Evolutionary conservation across 2,329 filamentous ascomycete genomes (phyloP), one percentile per base, ranked within the genome.

Genomic region (Leptosphaerulina australis): DNA sequence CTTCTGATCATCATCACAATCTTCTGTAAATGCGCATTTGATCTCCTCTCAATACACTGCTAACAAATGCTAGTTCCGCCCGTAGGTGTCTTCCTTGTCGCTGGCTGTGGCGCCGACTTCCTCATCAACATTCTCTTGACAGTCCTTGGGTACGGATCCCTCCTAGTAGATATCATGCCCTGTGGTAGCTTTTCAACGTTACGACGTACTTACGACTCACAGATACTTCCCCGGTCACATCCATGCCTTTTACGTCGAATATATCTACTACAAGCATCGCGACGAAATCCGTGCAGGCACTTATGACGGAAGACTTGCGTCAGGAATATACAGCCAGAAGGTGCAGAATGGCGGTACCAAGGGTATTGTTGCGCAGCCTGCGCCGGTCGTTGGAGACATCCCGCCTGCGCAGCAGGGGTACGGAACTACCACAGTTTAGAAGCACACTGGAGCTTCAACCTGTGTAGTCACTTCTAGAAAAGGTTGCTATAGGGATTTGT

Each of bases 211-310:
- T 9, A 46, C 28, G 43, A 8, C 3, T 43, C 24, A 22, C 51
- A 84, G 83, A n/a, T 89, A 87, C 70, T 74, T 94, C 40, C 90
- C 90, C 0, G 90, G 89, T 6, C 86, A 91, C 60, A 82, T 93
- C 44, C 75, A 91, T 69, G 88, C 88, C 33, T 91, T 92, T 72
- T 94, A 92, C 70, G 60, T 91, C 54, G 85, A 91, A 73, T 95
- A 91, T 70, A 79, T 95, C 55, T 96, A 92, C 76, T 93, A 87
- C 72, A 83, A 90, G 64, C 87, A 87, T 29, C 81, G 80, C 44
- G 85, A 90, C 60, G 82, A 86, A 68, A 79, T 81, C 2, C 74
- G 79, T 35, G 76, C 81, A 25, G 88, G 88, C 4, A 76, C 79
- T 9, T 79, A 79, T 51, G 75, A 80, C 15, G 75, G 78, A 3